A percentile compares a stretch with the other conserved stretches of the same genome.
Conservation (phyloP, 768 basidiomycete genomes). For the Auriscalpium vulgare region DNA sequence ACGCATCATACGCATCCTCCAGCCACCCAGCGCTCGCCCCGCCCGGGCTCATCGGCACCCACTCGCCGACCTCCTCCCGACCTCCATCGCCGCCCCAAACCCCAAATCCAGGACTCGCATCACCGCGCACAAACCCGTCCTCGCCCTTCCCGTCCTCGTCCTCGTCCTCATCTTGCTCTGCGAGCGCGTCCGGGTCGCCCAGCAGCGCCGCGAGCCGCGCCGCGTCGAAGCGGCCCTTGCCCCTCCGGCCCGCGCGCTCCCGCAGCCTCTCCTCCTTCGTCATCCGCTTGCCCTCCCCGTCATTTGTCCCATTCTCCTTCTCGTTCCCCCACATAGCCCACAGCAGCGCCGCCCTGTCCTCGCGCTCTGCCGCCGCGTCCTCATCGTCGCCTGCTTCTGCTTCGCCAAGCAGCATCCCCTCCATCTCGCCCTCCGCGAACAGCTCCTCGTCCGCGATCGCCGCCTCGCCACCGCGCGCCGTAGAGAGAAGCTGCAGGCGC, state of each 20-base stretch:
- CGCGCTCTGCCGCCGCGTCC: constrained; percentile 9
- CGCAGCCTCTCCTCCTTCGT: background rate
- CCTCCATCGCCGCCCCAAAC: constrained; percentile 3
- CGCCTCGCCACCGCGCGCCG: constrained; percentile 48
- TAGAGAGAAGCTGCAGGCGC: constrained; percentile 57
- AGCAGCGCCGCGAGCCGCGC: background rate
- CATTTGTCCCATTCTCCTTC: constrained; percentile 21
- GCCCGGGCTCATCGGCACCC: constrained; percentile 35
- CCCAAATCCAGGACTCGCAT: constrained; percentile 5
- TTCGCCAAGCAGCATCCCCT: constrained; percentile 45
- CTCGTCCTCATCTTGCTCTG: background rate
- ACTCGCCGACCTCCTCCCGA: constrained; percentile 36
- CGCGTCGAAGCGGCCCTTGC: background rate
- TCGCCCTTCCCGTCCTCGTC: background rate
- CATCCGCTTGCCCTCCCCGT: constrained; percentile 14
- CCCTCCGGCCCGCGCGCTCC: constrained; percentile 7
- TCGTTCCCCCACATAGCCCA: constrained; percentile 10
- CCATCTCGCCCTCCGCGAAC: constrained; percentile 62
- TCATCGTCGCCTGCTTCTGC: constrained; percentile 38
- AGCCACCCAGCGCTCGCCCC: constrained; percentile 7
- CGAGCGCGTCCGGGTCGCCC: background rate
- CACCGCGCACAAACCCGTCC: constrained; percentile 1
- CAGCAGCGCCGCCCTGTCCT: constrained; percentile 11
- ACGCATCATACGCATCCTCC: constrained; percentile 22
- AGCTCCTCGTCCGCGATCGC: constrained; percentile 63